Base-by-base conservation (phyloP, 768 basidiomycete species). In the Stropharia rugosoannulata region DNA sequence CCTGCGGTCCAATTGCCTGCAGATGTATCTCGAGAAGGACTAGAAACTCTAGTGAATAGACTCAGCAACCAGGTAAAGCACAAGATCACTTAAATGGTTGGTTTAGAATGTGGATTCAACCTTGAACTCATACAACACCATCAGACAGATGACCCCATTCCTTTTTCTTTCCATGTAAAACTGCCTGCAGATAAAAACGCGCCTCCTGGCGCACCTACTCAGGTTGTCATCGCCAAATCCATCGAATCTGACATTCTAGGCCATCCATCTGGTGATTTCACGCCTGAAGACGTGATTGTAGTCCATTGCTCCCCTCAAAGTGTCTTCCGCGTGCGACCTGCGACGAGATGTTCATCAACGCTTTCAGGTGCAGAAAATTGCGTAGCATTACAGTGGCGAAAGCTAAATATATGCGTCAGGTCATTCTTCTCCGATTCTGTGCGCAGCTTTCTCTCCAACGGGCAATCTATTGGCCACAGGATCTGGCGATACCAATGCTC, bases 271-370 rank as follows among this genome's bases (percentile, higher is more conserved):
- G 78, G 83, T 22, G 77, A 81, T 0, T 90, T 93, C 61, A 87
- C 90, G 0, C 78, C 84, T 8, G 96, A 99, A 80, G 94, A 93
- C 65, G 80, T 95, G 9, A 85, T 98, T 54, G 79, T 90, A 49
- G 81, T 98, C 22, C 84, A 88, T 62, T 98, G 96, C 70, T 87
- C 95, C 25, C 96, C 96, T 8, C 95, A 99, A 70, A 93, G 95
- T 43, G 90, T 98, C 4, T 99, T 97, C 73, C 85, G 87, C 56
- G 95, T 99, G 25, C 80, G 95, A 61, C 93, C 93, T 19, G 94
- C 97, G 10, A 95, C 94, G 29, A 75, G 97, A 63, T 99, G 96
- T 69, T 96, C 93, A 15, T 91, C 93, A 3, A 96, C 94, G 8
- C 77, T 98, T 29, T 88, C 89, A 57, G 94, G 92, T 87, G 64